These are phyloP conservation scores for Aspergillus felis DNA, from an alignment of 2,329 filamentous ascomycete genomes.

Conservation along the genomic window DNA sequence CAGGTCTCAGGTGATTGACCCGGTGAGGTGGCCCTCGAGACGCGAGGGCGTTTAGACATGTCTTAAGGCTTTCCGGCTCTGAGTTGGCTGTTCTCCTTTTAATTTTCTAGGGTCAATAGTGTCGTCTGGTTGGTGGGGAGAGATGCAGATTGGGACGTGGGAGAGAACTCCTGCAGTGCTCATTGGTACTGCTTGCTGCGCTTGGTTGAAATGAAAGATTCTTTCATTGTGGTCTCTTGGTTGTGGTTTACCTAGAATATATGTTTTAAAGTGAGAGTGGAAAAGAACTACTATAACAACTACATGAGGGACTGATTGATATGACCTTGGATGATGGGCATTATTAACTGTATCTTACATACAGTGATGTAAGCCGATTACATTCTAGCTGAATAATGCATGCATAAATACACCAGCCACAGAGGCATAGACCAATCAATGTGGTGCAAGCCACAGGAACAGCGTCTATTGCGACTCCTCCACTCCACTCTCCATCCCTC, in stretches of 20 bases:
- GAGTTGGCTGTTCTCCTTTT: not conserved
- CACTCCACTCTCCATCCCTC: constrained; percentile 1
- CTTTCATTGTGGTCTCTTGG: not conserved
- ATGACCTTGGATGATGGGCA: constrained; percentile 1
- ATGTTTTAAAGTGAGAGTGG: not conserved
- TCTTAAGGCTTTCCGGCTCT: constrained; percentile 7
- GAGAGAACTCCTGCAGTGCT: not conserved
- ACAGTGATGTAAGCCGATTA: not conserved
- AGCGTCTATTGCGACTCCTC: constrained; percentile 1
- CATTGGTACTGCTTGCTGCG: not conserved
- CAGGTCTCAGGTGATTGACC: constrained; percentile 21
- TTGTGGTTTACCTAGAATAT: not conserved
- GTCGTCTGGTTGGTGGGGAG: not conserved
- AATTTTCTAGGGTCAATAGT: not conserved
- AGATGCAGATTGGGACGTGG: not conserved
- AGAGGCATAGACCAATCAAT: constrained; percentile 6
- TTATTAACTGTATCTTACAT: not conserved
- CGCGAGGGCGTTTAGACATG: constrained; percentile 61
- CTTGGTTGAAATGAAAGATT: not conserved
- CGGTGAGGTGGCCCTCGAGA: constrained; percentile 43
- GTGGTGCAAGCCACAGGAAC: constrained; percentile 7
- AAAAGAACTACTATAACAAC: not conserved
- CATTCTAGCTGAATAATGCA: not conserved
- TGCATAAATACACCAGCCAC: constrained; percentile 12
- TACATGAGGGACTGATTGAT: not conserved